phyloP scores from a whole-genome alignment of 164 flowering plant genomes.

The Saururus chinensis region DNA sequence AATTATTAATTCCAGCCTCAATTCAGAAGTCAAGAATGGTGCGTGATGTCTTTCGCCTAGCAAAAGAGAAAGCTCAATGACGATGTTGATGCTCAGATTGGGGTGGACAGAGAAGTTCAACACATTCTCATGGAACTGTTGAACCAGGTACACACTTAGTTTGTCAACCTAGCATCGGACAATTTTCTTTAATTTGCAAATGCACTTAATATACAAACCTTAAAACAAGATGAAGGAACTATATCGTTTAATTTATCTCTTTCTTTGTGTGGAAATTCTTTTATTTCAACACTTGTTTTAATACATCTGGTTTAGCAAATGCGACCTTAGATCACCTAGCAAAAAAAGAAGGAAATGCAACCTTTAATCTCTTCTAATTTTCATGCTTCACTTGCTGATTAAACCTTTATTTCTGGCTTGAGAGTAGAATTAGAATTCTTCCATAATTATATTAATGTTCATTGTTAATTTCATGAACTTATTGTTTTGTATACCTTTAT shows the following conservation, averaged over 20 bases:
- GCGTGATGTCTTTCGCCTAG: conserved; percentile 95
- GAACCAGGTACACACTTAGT: conserved; percentile 50
- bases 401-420: background rate
- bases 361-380: too few relatives aligned
- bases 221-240: background rate
- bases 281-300: too few relatives aligned
- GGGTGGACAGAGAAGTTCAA: conserved; percentile 98
- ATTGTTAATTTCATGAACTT: background rate
- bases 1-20: background rate
- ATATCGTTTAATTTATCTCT: too few relatives aligned
- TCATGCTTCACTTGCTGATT: background rate
- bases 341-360: too few relatives aligned
- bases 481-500: too few relatives aligned
- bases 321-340: too few relatives aligned
- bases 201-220: background rate
- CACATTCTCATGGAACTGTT: conserved; percentile 94
- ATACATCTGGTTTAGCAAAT: too few relatives aligned
- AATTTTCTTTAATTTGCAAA: too few relatives aligned
- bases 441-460: background rate
- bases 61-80: conserved; percentile 98
- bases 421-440: background rate
- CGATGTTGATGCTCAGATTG: conserved; percentile 99
- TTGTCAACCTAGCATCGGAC: background rate
- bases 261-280: background rate
- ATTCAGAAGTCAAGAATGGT: conserved; percentile 91